phyloP scores from a whole-genome alignment of 2,329 filamentous ascomycete genomes.

The Boeremia lycopersici region DNA sequence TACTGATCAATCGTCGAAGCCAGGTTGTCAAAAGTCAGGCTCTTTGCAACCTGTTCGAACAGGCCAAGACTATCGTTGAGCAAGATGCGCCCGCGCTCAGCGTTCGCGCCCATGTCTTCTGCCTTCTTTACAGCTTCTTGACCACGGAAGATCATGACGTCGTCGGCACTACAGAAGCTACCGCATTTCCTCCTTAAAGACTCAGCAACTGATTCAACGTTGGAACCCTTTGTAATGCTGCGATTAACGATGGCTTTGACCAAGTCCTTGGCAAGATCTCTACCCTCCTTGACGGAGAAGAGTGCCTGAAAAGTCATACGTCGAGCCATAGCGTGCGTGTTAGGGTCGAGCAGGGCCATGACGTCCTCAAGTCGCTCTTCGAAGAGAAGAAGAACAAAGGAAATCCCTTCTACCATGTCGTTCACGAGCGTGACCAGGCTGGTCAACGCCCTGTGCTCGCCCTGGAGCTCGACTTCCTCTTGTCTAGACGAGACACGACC shows the following conservation, averaged over 20 bases:
- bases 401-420: slow-evolving; percentile 94
- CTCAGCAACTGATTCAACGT: slow-evolving; percentile 96
- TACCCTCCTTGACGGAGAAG: slow-evolving; percentile 79
- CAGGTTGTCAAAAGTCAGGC: slow-evolving; percentile 80
- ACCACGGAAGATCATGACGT: slow-evolving; percentile 97
- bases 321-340: slow-evolving; percentile 70
- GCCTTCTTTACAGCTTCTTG: slow-evolving; percentile 93
- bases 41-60: slow-evolving; percentile 87
- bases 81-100: slow-evolving; percentile 76
- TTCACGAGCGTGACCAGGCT: slow-evolving; percentile 84
- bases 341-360: slow-evolving; percentile 69
- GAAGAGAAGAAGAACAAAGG: slow-evolving; percentile 92
- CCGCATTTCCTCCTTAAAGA: slow-evolving; percentile 90
- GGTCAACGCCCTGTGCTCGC: slow-evolving; percentile 90
- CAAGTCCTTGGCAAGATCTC: slow-evolving; percentile 88
- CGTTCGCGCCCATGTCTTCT: slow-evolving; percentile 75
- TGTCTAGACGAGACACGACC: slow-evolving; percentile 78
- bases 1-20: slow-evolving; percentile 80
- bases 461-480: slow-evolving; percentile 89
- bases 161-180: slow-evolving; percentile 95
- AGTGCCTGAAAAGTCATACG: slow-evolving; percentile 86
- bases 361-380: slow-evolving; percentile 93
- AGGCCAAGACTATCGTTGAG: slow-evolving; percentile 87
- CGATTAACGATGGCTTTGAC: slow-evolving; percentile 98
- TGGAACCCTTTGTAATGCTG: slow-evolving; percentile 95